phyloP scores from a whole-genome alignment of 116 monocot species.

The Dioscorea cayenensis region DNA sequence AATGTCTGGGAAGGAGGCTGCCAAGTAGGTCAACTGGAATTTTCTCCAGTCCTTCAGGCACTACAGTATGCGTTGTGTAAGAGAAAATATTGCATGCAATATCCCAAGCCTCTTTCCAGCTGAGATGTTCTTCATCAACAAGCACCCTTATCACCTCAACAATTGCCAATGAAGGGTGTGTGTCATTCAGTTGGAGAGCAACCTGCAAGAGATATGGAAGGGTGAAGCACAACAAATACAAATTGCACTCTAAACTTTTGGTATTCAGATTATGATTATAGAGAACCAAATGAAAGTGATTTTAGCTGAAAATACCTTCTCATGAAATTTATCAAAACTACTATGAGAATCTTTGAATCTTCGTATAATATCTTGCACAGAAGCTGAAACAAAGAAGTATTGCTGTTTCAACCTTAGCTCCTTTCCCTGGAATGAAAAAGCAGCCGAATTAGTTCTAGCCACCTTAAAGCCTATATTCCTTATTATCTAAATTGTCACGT shows the following conservation, averaged over 20 bases:
- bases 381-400: constrained; percentile 41
- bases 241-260: background rate
- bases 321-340: constrained; percentile 27
- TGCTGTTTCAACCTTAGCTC: constrained; percentile 47
- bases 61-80: constrained; percentile 26
- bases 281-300: background rate
- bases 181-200: constrained; percentile 29
- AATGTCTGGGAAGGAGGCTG: constrained; percentile 30
- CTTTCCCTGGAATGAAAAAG: constrained; percentile 20
- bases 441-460: background rate
- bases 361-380: constrained; percentile 39
- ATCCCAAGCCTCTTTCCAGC: constrained; percentile 28
- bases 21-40: constrained; percentile 24
- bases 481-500: too few species aligned
- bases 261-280: background rate
- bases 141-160: constrained; percentile 34
- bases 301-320: constrained; percentile 20
- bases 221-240: background rate
- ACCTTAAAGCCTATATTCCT: too few species aligned
- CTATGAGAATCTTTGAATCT: constrained; percentile 32
- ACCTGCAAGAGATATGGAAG: constrained; percentile 15
- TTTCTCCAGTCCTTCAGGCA: constrained; percentile 25
- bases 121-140: constrained; percentile 20
- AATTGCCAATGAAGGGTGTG: constrained; percentile 30
- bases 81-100: constrained; percentile 23